A percentile compares a stretch with the other conserved stretches of the same genome.
phyloP scores from a whole-genome alignment of 169 alveolate genomes.

The Plasmodium relictum region DNA sequence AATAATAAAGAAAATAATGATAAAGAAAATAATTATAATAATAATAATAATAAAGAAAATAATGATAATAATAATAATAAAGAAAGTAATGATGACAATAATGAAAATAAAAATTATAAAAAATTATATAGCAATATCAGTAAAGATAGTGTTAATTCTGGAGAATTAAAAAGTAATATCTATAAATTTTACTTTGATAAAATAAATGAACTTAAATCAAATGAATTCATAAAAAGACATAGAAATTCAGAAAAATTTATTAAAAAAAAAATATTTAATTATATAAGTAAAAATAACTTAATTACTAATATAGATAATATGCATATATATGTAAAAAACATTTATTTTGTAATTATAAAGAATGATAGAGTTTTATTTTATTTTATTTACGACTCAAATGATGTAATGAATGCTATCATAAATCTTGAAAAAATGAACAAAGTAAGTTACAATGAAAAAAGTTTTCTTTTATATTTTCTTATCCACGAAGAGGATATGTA shows the following conservation, averaged over 20 bases:
- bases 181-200: conserved; percentile 28
- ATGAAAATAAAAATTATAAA: conserved; percentile 6
- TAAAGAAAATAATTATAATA: not conserved
- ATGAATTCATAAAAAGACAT: conserved; percentile 7
- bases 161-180: not conserved
- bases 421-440: conserved; percentile 8
- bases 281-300: conserved; percentile 30
- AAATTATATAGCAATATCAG: not conserved
- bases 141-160: not conserved
- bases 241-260: conserved; percentile 30
- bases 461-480: conserved; percentile 34
- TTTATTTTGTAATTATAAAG: conserved; percentile 26
- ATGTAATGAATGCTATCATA: conserved; percentile 47
- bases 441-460: conserved; percentile 30
- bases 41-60: not conserved
- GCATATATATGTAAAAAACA: conserved; percentile 27
- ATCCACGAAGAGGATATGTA: conserved; percentile 33
- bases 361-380: conserved; percentile 38
- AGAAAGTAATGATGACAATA: conserved; percentile 4
- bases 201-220: conserved; percentile 47
- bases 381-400: conserved; percentile 28
- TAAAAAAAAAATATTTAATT: conserved; percentile 55
- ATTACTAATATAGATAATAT: conserved; percentile 18
- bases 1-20: not conserved
- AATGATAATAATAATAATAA: not conserved